Conservation (phyloP, 2,329 filamentous ascomycete genomes). For the Xylaria sp. region DNA sequence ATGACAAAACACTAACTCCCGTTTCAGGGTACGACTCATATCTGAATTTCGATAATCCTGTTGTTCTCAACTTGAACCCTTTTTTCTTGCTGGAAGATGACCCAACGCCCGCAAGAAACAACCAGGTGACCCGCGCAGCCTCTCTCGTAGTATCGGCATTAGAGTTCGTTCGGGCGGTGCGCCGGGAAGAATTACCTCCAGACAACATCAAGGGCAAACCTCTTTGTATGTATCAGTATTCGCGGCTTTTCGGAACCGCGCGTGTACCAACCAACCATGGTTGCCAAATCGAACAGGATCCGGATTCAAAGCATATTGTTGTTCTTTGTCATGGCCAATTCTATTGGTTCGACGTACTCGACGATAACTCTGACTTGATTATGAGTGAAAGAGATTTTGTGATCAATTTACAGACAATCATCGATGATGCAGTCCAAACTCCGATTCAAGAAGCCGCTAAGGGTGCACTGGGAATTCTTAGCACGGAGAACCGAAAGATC, state of each 20-base stretch:
- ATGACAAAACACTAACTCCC: slow-evolving; percentile 30
- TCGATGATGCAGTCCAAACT: slow-evolving; percentile 88
- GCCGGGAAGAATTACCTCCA: slow-evolving; percentile 90
- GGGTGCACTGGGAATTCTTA: slow-evolving; percentile 89
- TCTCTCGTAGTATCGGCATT: slow-evolving; percentile 90
- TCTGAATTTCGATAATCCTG: slow-evolving; percentile 96
- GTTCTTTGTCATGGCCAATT: slow-evolving; percentile 95
- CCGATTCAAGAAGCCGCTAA: slow-evolving; percentile 97
- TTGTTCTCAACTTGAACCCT: slow-evolving; percentile 95
- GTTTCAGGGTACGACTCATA: slow-evolving; percentile 95
- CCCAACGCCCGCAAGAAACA: slow-evolving; percentile 93
- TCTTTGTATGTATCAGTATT: slow-evolving; percentile 98
- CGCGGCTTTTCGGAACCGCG: slow-evolving; percentile 91
- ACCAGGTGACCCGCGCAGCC: slow-evolving; percentile 93
- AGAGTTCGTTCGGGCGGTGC: slow-evolving; percentile 90
- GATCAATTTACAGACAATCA: slow-evolving; percentile 89
- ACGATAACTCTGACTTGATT: slow-evolving; percentile 93
- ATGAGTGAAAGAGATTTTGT: slow-evolving; percentile 96
- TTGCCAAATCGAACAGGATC: slow-evolving; percentile 95
- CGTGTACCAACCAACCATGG: slow-evolving; percentile 93
- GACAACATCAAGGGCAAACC: slow-evolving; percentile 86
- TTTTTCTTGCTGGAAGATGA: slow-evolving; percentile 99
- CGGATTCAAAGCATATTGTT: slow-evolving; percentile 90
- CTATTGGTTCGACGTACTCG: slow-evolving; percentile 98
- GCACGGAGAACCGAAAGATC: slow-evolving; percentile 94